Evolutionary conservation across 805 yeast genomes (phyloP), one percentile per base, ranked within the genome.

Genomic region (Yamadazyma nakazawae): DNA sequence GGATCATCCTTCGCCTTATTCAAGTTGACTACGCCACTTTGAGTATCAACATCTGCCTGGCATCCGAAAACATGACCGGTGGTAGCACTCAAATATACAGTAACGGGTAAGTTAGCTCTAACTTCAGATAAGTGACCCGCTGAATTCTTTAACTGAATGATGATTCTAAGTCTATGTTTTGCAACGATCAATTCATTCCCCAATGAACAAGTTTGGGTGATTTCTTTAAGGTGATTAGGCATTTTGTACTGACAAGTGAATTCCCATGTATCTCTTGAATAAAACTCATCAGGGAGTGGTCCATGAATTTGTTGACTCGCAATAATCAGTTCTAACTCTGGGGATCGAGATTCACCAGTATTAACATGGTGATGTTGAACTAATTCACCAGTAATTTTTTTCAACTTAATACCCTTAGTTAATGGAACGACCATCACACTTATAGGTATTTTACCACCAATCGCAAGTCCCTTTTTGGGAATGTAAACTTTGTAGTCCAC

Each of bases 71-170:
- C 70, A 41, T 60, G 60, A 2, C 76, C 76, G 1, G 58, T 59
- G 39, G 65, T 64, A 3, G 76, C 66, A 45, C 75, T 69, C 14
- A 77, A 57, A 48, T 72, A 76, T 3, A 78, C 56, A 31, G 56
- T 54, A 1, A 79, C 59, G 0, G 83, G 83, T 37, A 79, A 58
- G 50, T 76, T 78, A 10, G 82, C 79, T 42, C 79, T 63, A 28
- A 79, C 64, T 53, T 78, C 81, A 43, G 79, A 74, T 2, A 65
- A 60, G 55, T 77, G 81, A 13, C 82, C 82, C 49, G 69, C 76
- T 7, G 70, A 63, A 48, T 79, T 79, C 18, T 69, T 61, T 32
- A 79, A 58, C 43, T 73, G 74, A 12, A 79, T 67, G n/a, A 60
- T 56, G 5, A 79, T 54, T 5, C 75, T 62, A 34, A 79, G 59